Conservation (phyloP, 176 grass and related monocot species). For the Chloris gayana region DNA sequence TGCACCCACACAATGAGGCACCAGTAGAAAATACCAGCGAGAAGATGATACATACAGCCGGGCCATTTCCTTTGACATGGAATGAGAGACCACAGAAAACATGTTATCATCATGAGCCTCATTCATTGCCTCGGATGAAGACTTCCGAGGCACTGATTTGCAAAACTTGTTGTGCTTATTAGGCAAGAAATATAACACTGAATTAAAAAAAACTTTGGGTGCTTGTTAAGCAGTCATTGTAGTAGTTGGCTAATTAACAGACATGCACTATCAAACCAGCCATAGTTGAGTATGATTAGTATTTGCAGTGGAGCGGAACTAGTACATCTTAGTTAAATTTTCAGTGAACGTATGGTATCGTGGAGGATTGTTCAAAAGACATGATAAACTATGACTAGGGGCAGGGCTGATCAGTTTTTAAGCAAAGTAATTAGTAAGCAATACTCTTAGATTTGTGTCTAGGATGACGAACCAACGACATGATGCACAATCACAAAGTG, state of each 20-base stretch:
- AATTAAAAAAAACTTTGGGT: neutral
- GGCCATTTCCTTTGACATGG: slow-evolving; percentile 2
- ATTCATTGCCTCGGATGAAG: slow-evolving; percentile 10
- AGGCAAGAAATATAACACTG: slow-evolving; percentile 16
- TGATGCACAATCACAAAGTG: neutral
- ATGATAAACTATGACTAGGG: neutral
- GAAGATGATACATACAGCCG: neutral
- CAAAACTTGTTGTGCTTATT: slow-evolving; percentile 33
- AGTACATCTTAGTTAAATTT: neutral
- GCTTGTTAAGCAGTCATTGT: neutral
- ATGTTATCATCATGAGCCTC: neutral
- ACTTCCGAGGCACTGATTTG: slow-evolving; percentile 20
- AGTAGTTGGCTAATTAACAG: neutral
- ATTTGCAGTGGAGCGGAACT: neutral
- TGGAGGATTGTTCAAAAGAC: neutral
- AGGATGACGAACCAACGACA: neutral
- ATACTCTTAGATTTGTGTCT: neutral
- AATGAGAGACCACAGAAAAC: neutral
- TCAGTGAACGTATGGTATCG: neutral
- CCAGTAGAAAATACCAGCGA: slow-evolving; percentile 30
- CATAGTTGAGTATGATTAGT: neutral
- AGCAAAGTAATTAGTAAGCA: neutral
- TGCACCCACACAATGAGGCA: slow-evolving; percentile 25
- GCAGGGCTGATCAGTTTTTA: neutral
- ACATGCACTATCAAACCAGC: neutral